Percentiles rank a stretch among this genome's conserved stretches.
Evolutionary conservation across 2,329 filamentous ascomycete genomes (phyloP).

Genomic region (Fusarium abutilonis): DNA sequence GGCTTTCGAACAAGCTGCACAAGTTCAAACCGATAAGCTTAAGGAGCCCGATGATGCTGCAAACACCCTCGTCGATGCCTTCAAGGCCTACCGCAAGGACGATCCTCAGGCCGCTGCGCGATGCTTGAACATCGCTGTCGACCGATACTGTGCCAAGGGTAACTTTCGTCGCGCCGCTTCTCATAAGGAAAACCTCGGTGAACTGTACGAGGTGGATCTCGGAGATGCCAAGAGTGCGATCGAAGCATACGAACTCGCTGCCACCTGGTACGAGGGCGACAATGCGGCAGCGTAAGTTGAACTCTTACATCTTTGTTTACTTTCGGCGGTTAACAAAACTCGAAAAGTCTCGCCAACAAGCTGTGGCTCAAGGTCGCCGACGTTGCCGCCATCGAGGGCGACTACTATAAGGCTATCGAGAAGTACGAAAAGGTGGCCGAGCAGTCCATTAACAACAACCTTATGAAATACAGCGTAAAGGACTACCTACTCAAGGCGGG

Average conservation of each 20-base stretch:
- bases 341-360: constrained; percentile 83
- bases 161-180: constrained; percentile 92
- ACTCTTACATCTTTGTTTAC: rapidly evolving
- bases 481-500: constrained; percentile 95
- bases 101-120: constrained; percentile 84
- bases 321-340: not conserved
- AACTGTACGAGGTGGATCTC: constrained; percentile 84
- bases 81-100: constrained; percentile 91
- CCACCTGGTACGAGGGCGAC: constrained; percentile 88
- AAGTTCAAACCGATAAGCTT: constrained; percentile 80
- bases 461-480: constrained; percentile 94
- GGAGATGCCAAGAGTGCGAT: constrained; percentile 81
- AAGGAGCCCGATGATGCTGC: constrained; percentile 94
- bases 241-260: constrained; percentile 85
- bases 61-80: constrained; percentile 87
- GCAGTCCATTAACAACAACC: constrained; percentile 83
- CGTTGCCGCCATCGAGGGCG: constrained; percentile 79
- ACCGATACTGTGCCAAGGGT: constrained; percentile 86
- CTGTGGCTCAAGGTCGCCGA: constrained; percentile 93
- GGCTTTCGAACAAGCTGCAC: constrained; percentile 87
- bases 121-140: constrained; percentile 81
- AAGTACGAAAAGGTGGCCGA: constrained; percentile 86
- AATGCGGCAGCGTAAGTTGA: constrained; percentile 79
- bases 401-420: constrained; percentile 85
- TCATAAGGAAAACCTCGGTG: constrained; percentile 88